Conservation (phyloP, 1,284 basidiomycete genomes). For the Dichomitus squalens region DNA sequence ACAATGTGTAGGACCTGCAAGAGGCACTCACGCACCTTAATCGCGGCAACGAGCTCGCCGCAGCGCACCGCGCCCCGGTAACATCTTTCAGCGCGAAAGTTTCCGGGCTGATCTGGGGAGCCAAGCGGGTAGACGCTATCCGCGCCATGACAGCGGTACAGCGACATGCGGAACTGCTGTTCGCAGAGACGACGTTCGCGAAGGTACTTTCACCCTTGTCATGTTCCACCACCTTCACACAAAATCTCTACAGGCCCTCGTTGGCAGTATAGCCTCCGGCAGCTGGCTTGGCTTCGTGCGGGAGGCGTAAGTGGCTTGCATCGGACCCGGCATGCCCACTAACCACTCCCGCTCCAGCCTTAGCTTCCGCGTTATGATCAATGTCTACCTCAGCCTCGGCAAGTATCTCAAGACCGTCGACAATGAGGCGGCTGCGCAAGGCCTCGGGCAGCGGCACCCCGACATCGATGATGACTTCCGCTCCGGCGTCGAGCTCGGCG, state of each 20-base stretch:
- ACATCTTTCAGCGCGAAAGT: too few relatives aligned
- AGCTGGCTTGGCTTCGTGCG: constrained; percentile 94
- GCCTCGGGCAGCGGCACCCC: constrained; percentile 56
- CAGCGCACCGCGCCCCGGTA: too few relatives aligned
- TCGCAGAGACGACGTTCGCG: constrained; percentile 86
- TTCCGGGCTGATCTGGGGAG: too few relatives aligned
- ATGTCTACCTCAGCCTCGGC: constrained; percentile 81
- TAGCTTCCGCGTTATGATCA: constrained; percentile 87
- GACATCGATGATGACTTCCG: constrained; percentile 89
- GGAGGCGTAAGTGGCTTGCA: constrained; percentile 70
- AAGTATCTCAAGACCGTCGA: constrained; percentile 79
- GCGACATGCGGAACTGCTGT: constrained; percentile 92
- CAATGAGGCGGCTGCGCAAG: constrained; percentile 46
- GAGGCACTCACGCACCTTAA: too few relatives aligned
- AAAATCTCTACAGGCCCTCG: constrained; percentile 53
- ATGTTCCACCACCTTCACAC: background rate
- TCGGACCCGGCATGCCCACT: background rate
- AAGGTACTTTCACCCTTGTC: constrained; percentile 47
- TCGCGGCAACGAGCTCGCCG: too few relatives aligned
- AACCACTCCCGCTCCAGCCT: constrained; percentile 48
- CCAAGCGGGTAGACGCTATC: constrained; percentile 36
- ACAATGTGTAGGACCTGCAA: too few relatives aligned
- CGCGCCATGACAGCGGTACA: constrained; percentile 85
- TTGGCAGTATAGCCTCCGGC: constrained; percentile 87
- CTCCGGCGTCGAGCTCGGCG: constrained; percentile 89